Evolutionary conservation across 2,329 filamentous ascomycete species (phyloP), one percentile per base, ranked within the genome.

Genomic region (Botryotinia globosa): DNA sequence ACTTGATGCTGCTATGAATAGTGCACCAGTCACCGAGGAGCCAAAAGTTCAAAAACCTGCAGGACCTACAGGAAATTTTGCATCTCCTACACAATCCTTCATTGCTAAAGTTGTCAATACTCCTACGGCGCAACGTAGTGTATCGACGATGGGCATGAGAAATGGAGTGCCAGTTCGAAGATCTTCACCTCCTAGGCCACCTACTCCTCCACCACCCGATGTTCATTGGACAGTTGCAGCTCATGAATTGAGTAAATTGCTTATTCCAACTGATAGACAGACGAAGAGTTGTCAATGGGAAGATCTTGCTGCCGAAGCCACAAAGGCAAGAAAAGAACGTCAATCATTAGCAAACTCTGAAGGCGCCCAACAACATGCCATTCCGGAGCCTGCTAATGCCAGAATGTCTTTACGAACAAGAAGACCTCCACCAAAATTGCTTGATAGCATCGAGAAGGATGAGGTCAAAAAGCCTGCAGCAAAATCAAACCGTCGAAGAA

Each of bases 211-310:
- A 14, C 88, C 91, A 1, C 94, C 94, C 4, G 92, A 94, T 62
- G 91, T 98, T 0, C 87, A 92, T 61, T 98, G 95, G 96, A 88
- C 91, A 0, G 87, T 91, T 42, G 94, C 94, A n/a, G 88, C 93
- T 0, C 88, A 93, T 77, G 94, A 97, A 80, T 84, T 98, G 20
- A 92, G 90, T 78, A 94, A 93, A 80, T 81, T 97, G 7, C 87
- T 98, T 34, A 92, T 98, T 72, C 96, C 95, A 0, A 85, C 85
- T 0, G 87, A 91, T 76, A 88, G 94, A 5, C 89, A 94, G 77
- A 94, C 92, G 0, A 86, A 86, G 69, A 97, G 94, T 82, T 93
- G 88, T 81, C 91, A 85, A 45, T 87, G 90, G 14, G 92, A 97
- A 77, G 94, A 98, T 63, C 85, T 98, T 10, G 91, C 91, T 73